phyloP scores from a whole-genome alignment of 768 basidiomycete species.

The Imleria badia region DNA sequence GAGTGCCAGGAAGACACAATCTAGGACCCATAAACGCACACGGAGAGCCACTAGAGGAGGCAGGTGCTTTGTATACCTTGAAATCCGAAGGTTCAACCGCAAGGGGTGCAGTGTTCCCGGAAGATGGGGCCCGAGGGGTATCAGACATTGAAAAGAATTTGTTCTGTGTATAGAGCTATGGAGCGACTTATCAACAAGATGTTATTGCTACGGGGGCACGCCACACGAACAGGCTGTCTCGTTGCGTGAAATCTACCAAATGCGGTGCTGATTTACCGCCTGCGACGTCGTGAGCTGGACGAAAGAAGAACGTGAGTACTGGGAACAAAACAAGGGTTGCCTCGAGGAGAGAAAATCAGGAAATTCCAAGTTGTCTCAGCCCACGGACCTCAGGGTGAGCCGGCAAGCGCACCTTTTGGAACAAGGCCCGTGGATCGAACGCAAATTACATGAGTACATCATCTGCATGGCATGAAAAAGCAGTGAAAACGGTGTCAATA shows the following conservation, averaged over 20 bases:
- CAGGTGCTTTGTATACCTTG: conserved; percentile 51
- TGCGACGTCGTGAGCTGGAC: background rate
- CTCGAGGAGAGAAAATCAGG: conserved; percentile 40
- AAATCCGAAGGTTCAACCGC: conserved; percentile 28
- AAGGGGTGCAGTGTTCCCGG: background rate
- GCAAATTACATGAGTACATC: conserved; percentile 85
- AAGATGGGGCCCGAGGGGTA: conserved; percentile 12
- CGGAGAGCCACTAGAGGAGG: conserved; percentile 25
- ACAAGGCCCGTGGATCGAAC: conserved; percentile 67
- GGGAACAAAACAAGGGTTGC: background rate
- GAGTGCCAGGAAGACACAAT: conserved; percentile 1
- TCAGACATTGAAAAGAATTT: conserved; percentile 25
- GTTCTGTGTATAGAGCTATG: conserved; percentile 14
- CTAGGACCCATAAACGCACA: conserved; percentile 32
- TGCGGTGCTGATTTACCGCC: background rate
- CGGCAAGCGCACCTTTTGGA: conserved; percentile 78
- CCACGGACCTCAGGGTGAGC: conserved; percentile 63
- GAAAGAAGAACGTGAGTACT: conserved; percentile 8
- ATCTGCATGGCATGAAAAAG: conserved; percentile 25
- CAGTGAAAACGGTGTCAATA: background rate
- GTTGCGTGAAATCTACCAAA: conserved; percentile 3
- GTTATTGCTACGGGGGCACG: conserved; percentile 7
- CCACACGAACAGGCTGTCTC: conserved; percentile 12
- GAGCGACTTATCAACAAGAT: conserved; percentile 16
- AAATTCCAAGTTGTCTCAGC: conserved; percentile 65